phyloP scores from a whole-genome alignment of 2,329 filamentous ascomycete species.

The Fusarium tuaranense region DNA sequence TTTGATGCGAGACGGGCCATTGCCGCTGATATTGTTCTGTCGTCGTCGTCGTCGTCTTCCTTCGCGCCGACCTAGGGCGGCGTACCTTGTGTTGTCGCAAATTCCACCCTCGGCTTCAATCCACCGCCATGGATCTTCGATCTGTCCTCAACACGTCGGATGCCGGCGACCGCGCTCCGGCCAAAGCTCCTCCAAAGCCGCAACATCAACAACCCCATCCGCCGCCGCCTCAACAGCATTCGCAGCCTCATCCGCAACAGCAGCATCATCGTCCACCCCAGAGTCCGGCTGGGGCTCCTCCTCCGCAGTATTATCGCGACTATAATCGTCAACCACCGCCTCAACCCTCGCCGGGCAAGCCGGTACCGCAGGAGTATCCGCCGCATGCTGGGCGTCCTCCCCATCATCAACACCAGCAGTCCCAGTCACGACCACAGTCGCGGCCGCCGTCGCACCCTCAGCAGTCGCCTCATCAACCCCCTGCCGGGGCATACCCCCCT shows the following conservation, averaged over 20 bases:
- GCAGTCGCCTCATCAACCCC: constrained; percentile 44
- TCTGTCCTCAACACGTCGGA: constrained; percentile 67
- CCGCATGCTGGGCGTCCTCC: constrained; percentile 46
- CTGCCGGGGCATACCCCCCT: constrained; percentile 52
- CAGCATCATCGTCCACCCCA: constrained; percentile 58
- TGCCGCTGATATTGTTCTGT: constrained; percentile 36
- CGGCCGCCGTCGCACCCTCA: constrained; percentile 51
- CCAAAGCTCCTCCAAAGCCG: constrained; percentile 48
- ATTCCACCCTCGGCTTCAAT: constrained; percentile 15
- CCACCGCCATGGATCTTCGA: constrained; percentile 61
- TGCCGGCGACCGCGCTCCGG: constrained; percentile 53
- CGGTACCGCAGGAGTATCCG: constrained; percentile 59
- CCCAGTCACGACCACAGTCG: constrained; percentile 49
- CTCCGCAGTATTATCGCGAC: constrained; percentile 62
- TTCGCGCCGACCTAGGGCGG: constrained; percentile 31
- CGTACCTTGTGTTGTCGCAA: constrained; percentile 29
- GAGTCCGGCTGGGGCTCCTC: constrained; percentile 47
- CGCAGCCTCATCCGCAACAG: constrained; percentile 47
- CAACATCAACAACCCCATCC: constrained; percentile 52
- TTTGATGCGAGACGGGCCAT: constrained; percentile 32
- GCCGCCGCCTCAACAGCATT: constrained; percentile 46
- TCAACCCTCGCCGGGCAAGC: constrained; percentile 62
- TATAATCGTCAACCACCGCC: constrained; percentile 58
- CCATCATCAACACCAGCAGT: constrained; percentile 37
- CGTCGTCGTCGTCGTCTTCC: constrained; percentile 33